A percentile compares a stretch with the other conserved stretches of the same genome.
Conservation (phyloP, 306 rosid genomes). For the Casuarina glauca region DNA sequence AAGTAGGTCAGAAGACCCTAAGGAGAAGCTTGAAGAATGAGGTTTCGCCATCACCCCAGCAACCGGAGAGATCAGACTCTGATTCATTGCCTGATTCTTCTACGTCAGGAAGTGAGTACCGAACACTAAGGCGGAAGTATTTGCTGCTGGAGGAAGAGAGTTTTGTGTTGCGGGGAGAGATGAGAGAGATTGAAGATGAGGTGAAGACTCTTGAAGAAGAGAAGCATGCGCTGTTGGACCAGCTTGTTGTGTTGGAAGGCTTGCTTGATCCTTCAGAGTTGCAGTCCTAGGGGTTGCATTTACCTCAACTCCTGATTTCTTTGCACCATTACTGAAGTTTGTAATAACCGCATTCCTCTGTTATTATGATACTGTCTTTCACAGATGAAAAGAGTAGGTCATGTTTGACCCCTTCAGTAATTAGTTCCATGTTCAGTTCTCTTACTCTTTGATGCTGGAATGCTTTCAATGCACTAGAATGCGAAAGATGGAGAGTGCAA, state of each 20-base stretch:
- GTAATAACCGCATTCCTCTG: background rate
- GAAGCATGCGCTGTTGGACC: constrained; percentile 77
- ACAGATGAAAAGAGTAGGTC: background rate
- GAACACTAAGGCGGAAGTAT: constrained; percentile 73
- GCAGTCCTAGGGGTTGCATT: constrained; percentile 40
- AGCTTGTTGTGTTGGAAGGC: constrained; percentile 87
- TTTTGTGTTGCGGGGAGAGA: constrained; percentile 61
- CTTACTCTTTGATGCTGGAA: background rate
- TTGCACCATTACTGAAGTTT: background rate
- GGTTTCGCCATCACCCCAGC: constrained; percentile 54
- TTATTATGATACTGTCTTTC: background rate
- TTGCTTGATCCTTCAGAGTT: constrained; percentile 60
- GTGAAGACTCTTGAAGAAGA: constrained; percentile 81
- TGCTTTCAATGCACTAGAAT: background rate
- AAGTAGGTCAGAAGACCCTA: constrained; percentile 54
- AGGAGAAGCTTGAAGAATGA: constrained; percentile 56
- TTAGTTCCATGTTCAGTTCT: background rate
- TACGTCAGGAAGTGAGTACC: constrained; percentile 67
- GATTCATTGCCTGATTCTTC: constrained; percentile 83
- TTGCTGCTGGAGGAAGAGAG: constrained; percentile 80
- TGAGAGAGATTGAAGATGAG: constrained; percentile 66
- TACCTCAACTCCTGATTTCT: constrained; percentile 14
- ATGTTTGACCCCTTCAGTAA: background rate
- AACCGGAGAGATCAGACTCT: constrained; percentile 75
- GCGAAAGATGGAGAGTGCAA: background rate